phyloP scores from a whole-genome alignment of 495 filamentous ascomycete genomes.

The Delitschia confertaspora region DNA sequence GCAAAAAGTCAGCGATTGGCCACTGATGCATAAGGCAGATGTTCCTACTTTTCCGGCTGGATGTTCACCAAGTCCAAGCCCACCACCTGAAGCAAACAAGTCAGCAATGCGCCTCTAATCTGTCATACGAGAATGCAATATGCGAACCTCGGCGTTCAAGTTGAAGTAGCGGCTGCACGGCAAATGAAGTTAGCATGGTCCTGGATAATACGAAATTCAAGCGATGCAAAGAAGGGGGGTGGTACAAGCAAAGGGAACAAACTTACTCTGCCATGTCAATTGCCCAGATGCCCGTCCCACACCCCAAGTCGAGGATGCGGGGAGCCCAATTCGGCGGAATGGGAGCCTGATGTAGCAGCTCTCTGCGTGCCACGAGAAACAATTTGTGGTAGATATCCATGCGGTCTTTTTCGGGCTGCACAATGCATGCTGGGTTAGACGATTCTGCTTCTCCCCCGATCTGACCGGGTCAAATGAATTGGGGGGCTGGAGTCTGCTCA shows the following conservation, averaged over 20 bases:
- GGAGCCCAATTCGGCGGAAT: slow-evolving; percentile 32
- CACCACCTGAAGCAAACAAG: slow-evolving; percentile 41
- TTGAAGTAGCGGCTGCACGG: slow-evolving; percentile 48
- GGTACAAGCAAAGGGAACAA: slow-evolving; percentile 13
- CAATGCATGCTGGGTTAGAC: slow-evolving; percentile 16
- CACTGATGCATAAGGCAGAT: slow-evolving; percentile 3
- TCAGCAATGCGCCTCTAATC: slow-evolving; percentile 10
- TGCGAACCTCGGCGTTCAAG: slow-evolving; percentile 42
- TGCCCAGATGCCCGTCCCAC: slow-evolving; percentile 85
- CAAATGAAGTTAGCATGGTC: slow-evolving; percentile 12
- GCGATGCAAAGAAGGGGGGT: not conserved
- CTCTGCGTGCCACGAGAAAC: slow-evolving; percentile 50
- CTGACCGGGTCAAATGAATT: not conserved
- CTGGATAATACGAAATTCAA: not conserved
- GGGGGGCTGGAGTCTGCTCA: slow-evolving; percentile 22
- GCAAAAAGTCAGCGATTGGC: slow-evolving; percentile 13
- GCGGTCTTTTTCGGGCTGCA: slow-evolving; percentile 36
- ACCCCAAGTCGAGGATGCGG: slow-evolving; percentile 68
- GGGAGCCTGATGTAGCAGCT: slow-evolving; percentile 48
- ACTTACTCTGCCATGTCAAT: slow-evolving; percentile 78
- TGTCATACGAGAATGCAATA: slow-evolving; percentile 1
- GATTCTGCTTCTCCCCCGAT: not conserved
- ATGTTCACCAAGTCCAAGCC: slow-evolving; percentile 74
- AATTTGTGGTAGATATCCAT: slow-evolving; percentile 39
- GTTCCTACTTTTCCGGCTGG: slow-evolving; percentile 60